A percentile compares a stretch with the other conserved stretches of the same genome.
These are phyloP conservation scores for Polyporus tsugae DNA, from an alignment of 1,284 basidiomycete genomes.

Conservation along the genomic window DNA sequence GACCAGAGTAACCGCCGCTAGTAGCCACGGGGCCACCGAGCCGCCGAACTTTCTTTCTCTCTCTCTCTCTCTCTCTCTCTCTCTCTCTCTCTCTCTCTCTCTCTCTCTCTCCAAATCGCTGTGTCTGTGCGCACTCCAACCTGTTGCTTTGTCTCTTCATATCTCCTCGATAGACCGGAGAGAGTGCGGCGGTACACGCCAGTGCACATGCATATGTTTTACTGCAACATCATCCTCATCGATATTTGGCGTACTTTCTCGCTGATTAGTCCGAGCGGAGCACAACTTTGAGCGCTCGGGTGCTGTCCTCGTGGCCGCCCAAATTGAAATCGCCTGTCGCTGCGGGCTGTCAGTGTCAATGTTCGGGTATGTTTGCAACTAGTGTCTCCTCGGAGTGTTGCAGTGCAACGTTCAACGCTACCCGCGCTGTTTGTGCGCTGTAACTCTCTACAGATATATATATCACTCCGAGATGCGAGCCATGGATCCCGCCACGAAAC, in stretches of 20 bases:
- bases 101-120: too few relatives aligned
- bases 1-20: too few relatives aligned
- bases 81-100: too few relatives aligned
- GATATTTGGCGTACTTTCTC: neutral
- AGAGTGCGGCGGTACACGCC: too few relatives aligned
- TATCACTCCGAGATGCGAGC: neutral
- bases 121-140: too few relatives aligned
- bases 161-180: too few relatives aligned
- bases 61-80: too few relatives aligned
- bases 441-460: neutral
- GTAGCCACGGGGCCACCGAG: too few relatives aligned
- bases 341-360: neutral
- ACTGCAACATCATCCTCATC: neutral
- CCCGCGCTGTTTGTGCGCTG: neutral
- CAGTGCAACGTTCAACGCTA: neutral
- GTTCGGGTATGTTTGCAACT: neutral
- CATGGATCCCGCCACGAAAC: neutral
- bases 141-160: neutral
- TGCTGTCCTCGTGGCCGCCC: neutral
- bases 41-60: too few relatives aligned
- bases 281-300: neutral
- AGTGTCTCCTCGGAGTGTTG: neutral
- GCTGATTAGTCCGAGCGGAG: neutral
- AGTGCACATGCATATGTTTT: too few relatives aligned
- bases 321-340: slow-evolving; percentile 1